Base-by-base conservation (phyloP, 257 asterid species). In the Rehmannia glutinosa region DNA sequence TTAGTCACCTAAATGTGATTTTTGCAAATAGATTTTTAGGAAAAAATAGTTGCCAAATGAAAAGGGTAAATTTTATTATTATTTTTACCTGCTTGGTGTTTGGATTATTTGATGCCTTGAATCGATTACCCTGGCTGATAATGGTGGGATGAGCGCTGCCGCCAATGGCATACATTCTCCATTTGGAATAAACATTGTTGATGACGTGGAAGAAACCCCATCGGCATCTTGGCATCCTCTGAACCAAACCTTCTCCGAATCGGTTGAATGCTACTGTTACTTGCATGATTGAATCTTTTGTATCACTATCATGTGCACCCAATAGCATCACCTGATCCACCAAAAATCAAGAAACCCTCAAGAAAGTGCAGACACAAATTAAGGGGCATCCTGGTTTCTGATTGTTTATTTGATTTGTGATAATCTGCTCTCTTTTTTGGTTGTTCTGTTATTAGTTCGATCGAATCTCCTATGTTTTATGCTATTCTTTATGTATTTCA, bases 41-140 rank as follows among this genome's bases (percentile, higher is more conserved):
- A 24, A 19, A 47, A 16, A 17, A 19, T 12, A 47, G 25, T 19
- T 47, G 5, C 4, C 2, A 36, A 4, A 1, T 20, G 11, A 10
- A 35, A 20, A 17, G 33, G 12, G 10, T 57, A 9, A 39, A 5
- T 39, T 39, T 39, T 39, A 2, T 8, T 19, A 6, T 8, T 50
- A 1, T 53, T 20, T 7, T 42, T 83, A 88, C 96, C 86, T 90
- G 80, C 58, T 88, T 90, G 19, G 86, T 74, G 77, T 49, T 13
- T 0, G 62, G 62, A 41, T 81, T 73, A 24, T 76, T 19, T 3
- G 90, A 61, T 60, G 96, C 92, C 78, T 73, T 86, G 90, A 84
- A 87, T 10, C 95, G 81, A 69, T 90, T 90, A 6, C 97, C 97
- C 81, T 87, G 96, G 92, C 97, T 87, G 65, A 90, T 66, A 57